Conservation (phyloP, 495 filamentous ascomycete genomes). For the Hypoxylon cercidicola region DNA sequence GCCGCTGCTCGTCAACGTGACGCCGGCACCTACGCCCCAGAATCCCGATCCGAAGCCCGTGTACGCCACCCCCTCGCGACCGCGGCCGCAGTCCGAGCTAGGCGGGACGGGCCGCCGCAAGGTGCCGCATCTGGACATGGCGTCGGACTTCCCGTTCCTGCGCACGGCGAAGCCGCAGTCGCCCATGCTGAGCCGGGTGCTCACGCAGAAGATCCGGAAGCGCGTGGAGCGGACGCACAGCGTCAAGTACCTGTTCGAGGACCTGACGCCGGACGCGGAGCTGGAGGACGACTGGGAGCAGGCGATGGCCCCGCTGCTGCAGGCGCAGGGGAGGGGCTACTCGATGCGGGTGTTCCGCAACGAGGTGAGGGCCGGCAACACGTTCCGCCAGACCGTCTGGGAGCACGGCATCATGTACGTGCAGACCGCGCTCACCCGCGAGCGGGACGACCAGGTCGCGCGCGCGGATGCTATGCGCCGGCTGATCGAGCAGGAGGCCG, state of each 20-base stretch:
- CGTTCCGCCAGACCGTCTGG: slow-evolving; percentile 10
- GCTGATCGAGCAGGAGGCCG: slow-evolving; percentile 59
- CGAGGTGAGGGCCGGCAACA: neutral
- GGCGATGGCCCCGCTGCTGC: slow-evolving; percentile 42
- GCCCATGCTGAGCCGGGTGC: slow-evolving; percentile 61
- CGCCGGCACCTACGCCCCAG: slow-evolving; percentile 38
- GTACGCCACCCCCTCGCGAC: slow-evolving; percentile 54
- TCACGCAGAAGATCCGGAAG: slow-evolving; percentile 60
- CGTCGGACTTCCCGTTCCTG: slow-evolving; percentile 72
- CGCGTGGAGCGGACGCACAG: slow-evolving; percentile 55
- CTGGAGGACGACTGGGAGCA: slow-evolving; percentile 70
- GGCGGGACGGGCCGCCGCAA: slow-evolving; percentile 62
- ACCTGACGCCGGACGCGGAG: slow-evolving; percentile 54
- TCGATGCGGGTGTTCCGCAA: neutral
- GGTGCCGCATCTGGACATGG: slow-evolving; percentile 68
- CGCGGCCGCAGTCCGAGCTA: slow-evolving; percentile 53
- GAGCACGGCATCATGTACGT: slow-evolving; percentile 26
- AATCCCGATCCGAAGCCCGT: slow-evolving; percentile 49
- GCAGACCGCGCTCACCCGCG: slow-evolving; percentile 20
- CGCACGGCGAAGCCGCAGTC: slow-evolving; percentile 77
- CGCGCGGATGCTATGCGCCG: slow-evolving; percentile 58
- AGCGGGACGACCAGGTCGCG: slow-evolving; percentile 46
- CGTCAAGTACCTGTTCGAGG: slow-evolving; percentile 1
- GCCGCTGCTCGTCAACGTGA: slow-evolving; percentile 48
- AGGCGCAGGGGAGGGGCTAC: slow-evolving; percentile 17